Percentiles rank a stretch among this genome's conserved stretches.
Conservation (phyloP, 208 protist species). For the Balamuthia mandrillaris region DNA sequence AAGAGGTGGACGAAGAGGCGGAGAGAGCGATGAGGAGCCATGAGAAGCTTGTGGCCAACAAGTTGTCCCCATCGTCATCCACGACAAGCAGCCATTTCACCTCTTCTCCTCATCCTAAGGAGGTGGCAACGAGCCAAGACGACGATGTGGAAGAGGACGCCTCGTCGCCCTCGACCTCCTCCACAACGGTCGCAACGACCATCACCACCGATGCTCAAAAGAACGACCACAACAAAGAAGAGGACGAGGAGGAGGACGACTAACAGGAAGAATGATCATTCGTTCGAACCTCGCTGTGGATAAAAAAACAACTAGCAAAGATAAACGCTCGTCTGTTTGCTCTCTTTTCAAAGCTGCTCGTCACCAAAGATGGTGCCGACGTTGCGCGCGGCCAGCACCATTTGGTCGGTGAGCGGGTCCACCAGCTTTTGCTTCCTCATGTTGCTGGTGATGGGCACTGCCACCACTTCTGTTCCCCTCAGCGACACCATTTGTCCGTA, state of each 20-base stretch:
- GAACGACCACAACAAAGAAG: not conserved
- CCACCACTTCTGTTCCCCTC: not conserved
- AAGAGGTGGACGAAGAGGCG: no score
- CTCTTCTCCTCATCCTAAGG: no score
- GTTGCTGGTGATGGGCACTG: not conserved
- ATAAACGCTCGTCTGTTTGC: not conserved
- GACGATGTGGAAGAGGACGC: no score
- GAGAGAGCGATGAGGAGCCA: no score
- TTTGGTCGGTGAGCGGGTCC: not conserved
- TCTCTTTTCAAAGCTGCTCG: not conserved
- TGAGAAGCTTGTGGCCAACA: no score
- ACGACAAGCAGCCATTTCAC: no score
- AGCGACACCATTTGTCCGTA: conserved; percentile 21
- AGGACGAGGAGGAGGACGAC: not conserved
- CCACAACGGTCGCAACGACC: not conserved
- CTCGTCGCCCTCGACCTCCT: not conserved
- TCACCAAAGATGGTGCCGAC: conserved; percentile 22
- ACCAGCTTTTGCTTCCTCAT: conserved; percentile 3
- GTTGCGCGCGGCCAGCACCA: not conserved
- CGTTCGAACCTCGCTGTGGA: no score
- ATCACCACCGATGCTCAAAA: not conserved
- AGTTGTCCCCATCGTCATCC: no score
- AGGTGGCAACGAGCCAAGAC: no score
- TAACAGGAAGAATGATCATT: not conserved
- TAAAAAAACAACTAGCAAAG: no score